phyloP scores from a whole-genome alignment of 371 early-diverging fungal genomes.

The Apophysomyces elegans region DNA sequence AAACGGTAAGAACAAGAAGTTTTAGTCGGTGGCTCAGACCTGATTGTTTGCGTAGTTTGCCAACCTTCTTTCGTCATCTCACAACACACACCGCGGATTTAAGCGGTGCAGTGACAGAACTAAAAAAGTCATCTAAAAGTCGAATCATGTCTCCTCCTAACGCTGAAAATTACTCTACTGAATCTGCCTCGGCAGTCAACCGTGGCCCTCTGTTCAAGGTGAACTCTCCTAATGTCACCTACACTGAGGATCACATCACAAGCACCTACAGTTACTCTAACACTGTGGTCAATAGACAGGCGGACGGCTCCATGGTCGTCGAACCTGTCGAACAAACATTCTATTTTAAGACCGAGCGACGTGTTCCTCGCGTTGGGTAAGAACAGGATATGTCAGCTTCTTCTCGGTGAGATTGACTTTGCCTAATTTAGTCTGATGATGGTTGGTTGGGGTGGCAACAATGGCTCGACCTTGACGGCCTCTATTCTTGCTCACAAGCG shows the following conservation, averaged over 20 bases:
- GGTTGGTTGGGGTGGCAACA: constrained; percentile 99
- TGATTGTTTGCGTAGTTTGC: constrained; percentile 62
- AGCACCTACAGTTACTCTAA: constrained; percentile 89
- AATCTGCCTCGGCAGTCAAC: constrained; percentile 38
- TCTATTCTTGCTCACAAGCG: constrained; percentile 92
- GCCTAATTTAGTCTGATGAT: constrained; percentile 82
- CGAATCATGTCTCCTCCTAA: constrained; percentile 35
- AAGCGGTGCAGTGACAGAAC: constrained; percentile 71
- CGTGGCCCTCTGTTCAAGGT: constrained; percentile 76
- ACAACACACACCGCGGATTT: constrained; percentile 89
- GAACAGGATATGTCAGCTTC: background rate
- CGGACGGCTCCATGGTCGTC: constrained; percentile 72
- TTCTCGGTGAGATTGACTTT: background rate
- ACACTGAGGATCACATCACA: constrained; percentile 81
- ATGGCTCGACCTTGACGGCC: constrained; percentile 96
- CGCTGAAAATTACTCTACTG: constrained; percentile 33
- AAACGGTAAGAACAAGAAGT: constrained; percentile 36
- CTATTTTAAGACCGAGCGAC: constrained; percentile 86
- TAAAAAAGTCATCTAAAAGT: constrained; percentile 65
- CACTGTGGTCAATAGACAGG: constrained; percentile 75
- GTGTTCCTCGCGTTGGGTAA: constrained; percentile 83
- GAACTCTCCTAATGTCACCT: constrained; percentile 83
- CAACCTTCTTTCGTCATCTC: constrained; percentile 81
- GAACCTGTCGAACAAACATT: constrained; percentile 86
- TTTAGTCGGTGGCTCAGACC: background rate